These are phyloP conservation scores for Pythium brachiatum DNA, from an alignment of 352 stramenopile genomes.

Conservation along the genomic window DNA sequence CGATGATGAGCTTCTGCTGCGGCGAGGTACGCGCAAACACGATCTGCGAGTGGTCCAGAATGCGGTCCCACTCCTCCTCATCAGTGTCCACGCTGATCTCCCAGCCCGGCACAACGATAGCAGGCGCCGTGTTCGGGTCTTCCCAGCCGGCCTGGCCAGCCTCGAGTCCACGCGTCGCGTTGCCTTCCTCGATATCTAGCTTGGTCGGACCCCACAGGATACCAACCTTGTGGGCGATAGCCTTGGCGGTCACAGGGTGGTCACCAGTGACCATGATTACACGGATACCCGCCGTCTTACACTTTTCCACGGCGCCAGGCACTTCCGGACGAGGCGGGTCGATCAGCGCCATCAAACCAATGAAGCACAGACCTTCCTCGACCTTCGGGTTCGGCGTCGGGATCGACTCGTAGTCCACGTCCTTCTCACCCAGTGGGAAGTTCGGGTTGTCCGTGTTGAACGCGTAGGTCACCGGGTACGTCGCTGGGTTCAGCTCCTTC, in stretches of 20 bases:
- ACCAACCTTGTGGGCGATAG: slow-evolving; percentile 92
- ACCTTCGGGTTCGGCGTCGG: slow-evolving; percentile 73
- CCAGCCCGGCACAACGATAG: slow-evolving; percentile 85
- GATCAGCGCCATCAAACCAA: slow-evolving; percentile 88
- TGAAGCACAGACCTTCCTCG: slow-evolving; percentile 68
- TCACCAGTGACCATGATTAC: slow-evolving; percentile 87
- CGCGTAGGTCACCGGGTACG: slow-evolving; percentile 24
- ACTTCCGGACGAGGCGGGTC: slow-evolving; percentile 78
- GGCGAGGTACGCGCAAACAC: slow-evolving; percentile 96
- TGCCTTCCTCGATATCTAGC: slow-evolving; percentile 83
- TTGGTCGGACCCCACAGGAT: slow-evolving; percentile 90
- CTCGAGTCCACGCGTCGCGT: slow-evolving; percentile 49
- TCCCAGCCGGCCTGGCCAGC: slow-evolving; percentile 70
- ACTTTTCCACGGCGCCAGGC: slow-evolving; percentile 57
- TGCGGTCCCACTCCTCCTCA: slow-evolving; percentile 84
- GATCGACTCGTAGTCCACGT: slow-evolving; percentile 71
- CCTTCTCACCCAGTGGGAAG: slow-evolving; percentile 43
- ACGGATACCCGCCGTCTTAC: slow-evolving; percentile 68
- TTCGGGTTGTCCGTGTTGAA: slow-evolving; percentile 32
- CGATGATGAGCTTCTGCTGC: slow-evolving; percentile 94
- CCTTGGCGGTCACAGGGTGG: slow-evolving; percentile 73
- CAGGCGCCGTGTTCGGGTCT: slow-evolving; percentile 66
- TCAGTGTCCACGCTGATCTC: slow-evolving; percentile 75
- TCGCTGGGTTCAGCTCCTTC: slow-evolving; percentile 27
- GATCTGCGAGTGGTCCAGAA: slow-evolving; percentile 86